Evolutionary conservation across 176 grass and related monocot genomes (phyloP).

Genomic region (Olyra latifolia): DNA sequence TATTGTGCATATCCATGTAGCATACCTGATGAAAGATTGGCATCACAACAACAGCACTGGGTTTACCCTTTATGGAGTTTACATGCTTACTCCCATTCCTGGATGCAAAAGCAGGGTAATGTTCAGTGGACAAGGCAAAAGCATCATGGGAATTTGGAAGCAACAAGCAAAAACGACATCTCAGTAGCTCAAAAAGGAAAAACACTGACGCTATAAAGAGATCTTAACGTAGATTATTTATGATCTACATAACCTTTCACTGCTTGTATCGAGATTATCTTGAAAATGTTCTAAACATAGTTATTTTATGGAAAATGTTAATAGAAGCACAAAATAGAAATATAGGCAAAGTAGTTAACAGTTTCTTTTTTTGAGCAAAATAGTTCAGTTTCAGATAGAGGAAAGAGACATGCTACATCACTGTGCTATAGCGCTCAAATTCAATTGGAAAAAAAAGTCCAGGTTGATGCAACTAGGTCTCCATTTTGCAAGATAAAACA

Average conservation of each 20-base stretch:
- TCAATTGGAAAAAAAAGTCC: neutral
- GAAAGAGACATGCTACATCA: neutral
- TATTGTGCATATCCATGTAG: neutral
- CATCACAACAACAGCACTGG: neutral
- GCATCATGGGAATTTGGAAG: neutral
- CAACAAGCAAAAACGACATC: neutral
- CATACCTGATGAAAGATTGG: slow-evolving; percentile 19
- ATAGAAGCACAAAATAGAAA: neutral
- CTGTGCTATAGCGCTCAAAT: neutral
- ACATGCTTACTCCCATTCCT: slow-evolving; percentile 16
- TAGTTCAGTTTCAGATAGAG: neutral
- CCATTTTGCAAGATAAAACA: neutral
- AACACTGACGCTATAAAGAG: neutral
- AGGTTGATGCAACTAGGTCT: neutral
- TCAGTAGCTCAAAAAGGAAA: neutral
- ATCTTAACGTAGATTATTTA: neutral
- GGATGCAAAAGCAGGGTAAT: neutral
- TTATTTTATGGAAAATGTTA: neutral
- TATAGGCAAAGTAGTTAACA: neutral
- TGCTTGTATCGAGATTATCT: neutral
- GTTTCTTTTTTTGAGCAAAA: no score
- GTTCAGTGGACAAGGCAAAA: neutral
- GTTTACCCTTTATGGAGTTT: slow-evolving; percentile 10
- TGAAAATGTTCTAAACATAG: neutral
- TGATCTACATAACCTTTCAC: neutral